A percentile compares a stretch with the other conserved stretches of the same genome.
Evolutionary conservation across 331 rosid species (phyloP).

Genomic region (Malus hybrid): DNA sequence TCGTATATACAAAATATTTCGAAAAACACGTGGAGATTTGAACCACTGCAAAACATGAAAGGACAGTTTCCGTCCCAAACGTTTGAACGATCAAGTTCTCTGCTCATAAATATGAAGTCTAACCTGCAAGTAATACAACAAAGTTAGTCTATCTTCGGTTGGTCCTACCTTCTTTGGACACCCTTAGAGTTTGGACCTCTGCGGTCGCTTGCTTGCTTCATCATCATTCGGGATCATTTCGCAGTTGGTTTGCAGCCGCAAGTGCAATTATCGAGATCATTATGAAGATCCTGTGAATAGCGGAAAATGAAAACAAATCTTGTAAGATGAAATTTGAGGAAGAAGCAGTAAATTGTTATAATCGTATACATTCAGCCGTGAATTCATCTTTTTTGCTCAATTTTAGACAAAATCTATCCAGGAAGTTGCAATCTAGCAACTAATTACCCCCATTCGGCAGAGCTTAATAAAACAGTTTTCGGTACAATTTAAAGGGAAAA

Average conservation of each 20-base stretch:
- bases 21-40: neutral
- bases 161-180: neutral
- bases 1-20: conserved; percentile 3
- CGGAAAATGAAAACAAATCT: neutral
- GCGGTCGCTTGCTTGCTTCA: neutral
- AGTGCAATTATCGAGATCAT: conserved; percentile 64
- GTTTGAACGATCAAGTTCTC: neutral
- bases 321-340: too few species aligned
- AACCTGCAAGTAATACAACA: conserved; percentile 24
- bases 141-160: conserved; percentile 21
- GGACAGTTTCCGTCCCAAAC: neutral
- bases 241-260: conserved; percentile 66
- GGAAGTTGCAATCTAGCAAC: too few species aligned
- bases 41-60: conserved; percentile 4
- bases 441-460: too few species aligned
- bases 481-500: too few species aligned
- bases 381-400: neutral
- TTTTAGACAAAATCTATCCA: neutral
- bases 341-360: too few species aligned
- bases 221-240: conserved; percentile 19
- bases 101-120: conserved; percentile 15
- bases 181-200: conserved; percentile 5
- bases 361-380: too few species aligned
- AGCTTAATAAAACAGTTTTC: too few species aligned
- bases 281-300: conserved; percentile 56